Conservation (phyloP, 306 rosid genomes). For the Adenanthera pavonina region DNA sequence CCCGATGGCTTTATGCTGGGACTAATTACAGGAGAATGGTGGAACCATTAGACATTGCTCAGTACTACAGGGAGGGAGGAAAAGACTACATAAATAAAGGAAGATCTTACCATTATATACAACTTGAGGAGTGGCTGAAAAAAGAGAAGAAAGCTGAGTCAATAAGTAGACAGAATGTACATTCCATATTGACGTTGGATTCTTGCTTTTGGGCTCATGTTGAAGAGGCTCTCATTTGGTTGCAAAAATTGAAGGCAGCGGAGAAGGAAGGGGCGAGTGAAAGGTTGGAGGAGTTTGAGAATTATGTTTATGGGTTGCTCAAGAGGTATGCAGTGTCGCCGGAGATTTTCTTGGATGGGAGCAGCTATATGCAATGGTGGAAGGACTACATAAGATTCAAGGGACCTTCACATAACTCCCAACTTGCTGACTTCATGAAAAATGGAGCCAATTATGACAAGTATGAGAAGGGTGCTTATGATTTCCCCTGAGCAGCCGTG, state of each 20-base stretch:
- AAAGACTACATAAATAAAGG: conserved; percentile 11
- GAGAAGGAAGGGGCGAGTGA: conserved; percentile 23
- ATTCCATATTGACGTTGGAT: conserved; percentile 54
- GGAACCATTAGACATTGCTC: conserved; percentile 42
- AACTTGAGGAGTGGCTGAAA: conserved; percentile 54
- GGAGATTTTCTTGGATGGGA: conserved; percentile 59
- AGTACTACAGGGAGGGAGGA: conserved; percentile 38
- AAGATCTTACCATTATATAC: conserved; percentile 48
- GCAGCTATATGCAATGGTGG: conserved; percentile 85
- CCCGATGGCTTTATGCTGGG: conserved; percentile 54
- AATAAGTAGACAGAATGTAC: conserved; percentile 32
- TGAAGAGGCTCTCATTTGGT: conserved; percentile 62
- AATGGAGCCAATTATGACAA: background rate
- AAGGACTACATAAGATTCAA: conserved; percentile 38
- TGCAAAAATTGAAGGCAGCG: conserved; percentile 10
- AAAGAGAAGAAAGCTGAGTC: background rate
- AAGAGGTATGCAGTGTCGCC: conserved; percentile 56
- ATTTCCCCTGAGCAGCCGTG: conserved; percentile 29
- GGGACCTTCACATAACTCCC: conserved; percentile 24
- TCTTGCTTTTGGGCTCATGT: conserved; percentile 78
- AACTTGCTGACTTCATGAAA: conserved; percentile 47
- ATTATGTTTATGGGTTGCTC: conserved; percentile 47
- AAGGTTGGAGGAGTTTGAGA: conserved; percentile 24
- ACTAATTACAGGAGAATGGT: conserved; percentile 50
- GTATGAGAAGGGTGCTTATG: conserved; percentile 42